Conservation (phyloP, 2,329 filamentous ascomycete species). For the Fusarium metavorans region DNA sequence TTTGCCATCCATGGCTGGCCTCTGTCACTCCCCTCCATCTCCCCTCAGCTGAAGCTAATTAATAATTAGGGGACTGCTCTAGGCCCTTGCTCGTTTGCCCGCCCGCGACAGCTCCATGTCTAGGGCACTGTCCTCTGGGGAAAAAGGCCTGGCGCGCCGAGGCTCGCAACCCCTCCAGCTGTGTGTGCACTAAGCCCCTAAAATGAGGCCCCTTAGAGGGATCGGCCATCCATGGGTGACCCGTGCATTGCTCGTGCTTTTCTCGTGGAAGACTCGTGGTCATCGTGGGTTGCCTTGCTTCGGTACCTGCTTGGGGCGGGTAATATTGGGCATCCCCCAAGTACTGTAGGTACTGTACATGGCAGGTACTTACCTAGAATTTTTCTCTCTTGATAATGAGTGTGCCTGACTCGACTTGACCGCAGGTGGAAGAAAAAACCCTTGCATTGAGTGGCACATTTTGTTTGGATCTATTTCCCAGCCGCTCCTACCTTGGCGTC, state of each 20-base stretch:
- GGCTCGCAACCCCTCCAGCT: background rate
- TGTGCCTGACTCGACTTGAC: conserved; percentile 27
- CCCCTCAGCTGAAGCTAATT: conserved; percentile 5
- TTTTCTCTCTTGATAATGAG: background rate
- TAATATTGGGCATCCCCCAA: conserved; percentile 18
- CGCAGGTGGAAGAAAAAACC: conserved; percentile 12
- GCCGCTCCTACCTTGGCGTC: conserved; percentile 11
- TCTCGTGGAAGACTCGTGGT: conserved; percentile 31
- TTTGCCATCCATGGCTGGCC: background rate
- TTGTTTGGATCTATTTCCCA: background rate
- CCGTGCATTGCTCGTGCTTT: conserved; percentile 27
- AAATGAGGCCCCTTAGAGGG: conserved; percentile 29
- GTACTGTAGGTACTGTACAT: background rate
- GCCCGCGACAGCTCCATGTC: background rate
- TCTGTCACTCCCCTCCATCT: background rate
- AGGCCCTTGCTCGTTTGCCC: background rate
- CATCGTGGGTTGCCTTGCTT: background rate
- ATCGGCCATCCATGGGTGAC: conserved; percentile 27
- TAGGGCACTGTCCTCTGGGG: conserved; percentile 23
- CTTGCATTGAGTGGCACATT: conserved; percentile 22
- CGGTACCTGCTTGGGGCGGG: conserved; percentile 18
- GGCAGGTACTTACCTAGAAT: background rate
- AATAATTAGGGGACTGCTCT: conserved; percentile 14
- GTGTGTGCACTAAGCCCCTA: background rate
- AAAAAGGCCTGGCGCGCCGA: conserved; percentile 10